Base-by-base conservation (phyloP, 176 grass and related monocot species). In the Aegilops speltoides region DNA sequence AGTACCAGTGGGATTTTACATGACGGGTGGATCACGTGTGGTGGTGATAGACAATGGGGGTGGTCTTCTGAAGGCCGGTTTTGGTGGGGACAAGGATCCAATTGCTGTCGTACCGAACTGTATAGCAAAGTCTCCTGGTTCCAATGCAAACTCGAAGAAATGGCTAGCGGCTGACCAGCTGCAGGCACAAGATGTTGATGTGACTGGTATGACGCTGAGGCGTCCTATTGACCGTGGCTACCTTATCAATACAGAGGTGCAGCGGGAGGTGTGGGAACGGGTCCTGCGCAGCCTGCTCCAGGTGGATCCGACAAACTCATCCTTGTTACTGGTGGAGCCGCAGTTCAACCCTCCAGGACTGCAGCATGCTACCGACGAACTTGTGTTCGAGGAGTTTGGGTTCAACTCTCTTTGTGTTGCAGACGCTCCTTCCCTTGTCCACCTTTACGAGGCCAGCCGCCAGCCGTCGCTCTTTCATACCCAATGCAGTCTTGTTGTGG, bases 181-280 rank as follows among this genome's bases (percentile, higher is more conserved):
- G 7, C 93, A 87, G 75, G 90, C 91, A 3, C 84, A 88, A 17
- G 96, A 96, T 57, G 73, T 94, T 1, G 93, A 98, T 60, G 88
- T 94, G 19, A 91, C 93, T 38, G 87, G 93, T 4, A 89, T 98
- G 82, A 86, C 93, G 4, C 37, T 98, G 32, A 95, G 89, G 77
- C 92, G 96, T 19, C 96, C 96, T 70, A 88, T 96, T 33, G 96
- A 98, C 70, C 93, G 96, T 38, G 96, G 96, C n/a, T 98, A 98
- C 76, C 84, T 98, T 14, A 95, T 96, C 84, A 98, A 94, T 26
- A 82, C 80, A 3, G 96, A 98, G 43, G 91, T 96, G 23, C 89
- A 98, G 87, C 79, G 79, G 64, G 96, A 94, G 78, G 92, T 98
- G 3, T 98, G 96, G 96, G 96, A 98, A 36, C 86, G 96, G 8